phyloP scores from a whole-genome alignment of 164 flowering plant species.

The Annona squamosa region DNA sequence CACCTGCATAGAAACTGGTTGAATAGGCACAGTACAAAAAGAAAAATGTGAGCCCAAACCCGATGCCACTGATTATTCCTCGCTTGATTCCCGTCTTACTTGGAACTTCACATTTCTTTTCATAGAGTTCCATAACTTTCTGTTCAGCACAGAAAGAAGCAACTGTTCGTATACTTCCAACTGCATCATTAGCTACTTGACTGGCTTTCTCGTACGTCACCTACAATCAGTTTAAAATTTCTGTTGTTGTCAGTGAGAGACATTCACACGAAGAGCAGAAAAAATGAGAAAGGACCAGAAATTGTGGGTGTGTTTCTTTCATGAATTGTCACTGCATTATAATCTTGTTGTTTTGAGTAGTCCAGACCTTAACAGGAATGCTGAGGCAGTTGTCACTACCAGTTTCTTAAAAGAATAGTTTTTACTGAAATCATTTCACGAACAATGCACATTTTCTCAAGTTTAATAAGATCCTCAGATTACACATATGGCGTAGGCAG shows the following conservation, averaged over 20 bases:
- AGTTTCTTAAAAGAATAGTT: too few relatives aligned
- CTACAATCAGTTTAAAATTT: slow-evolving; percentile 20
- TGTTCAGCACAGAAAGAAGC: slow-evolving; percentile 70
- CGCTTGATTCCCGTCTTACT: slow-evolving; percentile 26
- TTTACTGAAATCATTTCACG: too few relatives aligned
- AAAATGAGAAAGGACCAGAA: background rate
- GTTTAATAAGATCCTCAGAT: too few relatives aligned
- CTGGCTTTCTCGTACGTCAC: slow-evolving; percentile 52
- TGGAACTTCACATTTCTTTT: slow-evolving; percentile 38
- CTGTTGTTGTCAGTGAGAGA: background rate
- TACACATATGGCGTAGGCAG: too few relatives aligned
- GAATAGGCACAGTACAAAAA: slow-evolving; percentile 27
- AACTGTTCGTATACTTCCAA: slow-evolving; percentile 57
- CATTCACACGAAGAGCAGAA: background rate
- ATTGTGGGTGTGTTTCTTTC: background rate
- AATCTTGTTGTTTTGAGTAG: background rate
- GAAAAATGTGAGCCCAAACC: slow-evolving; percentile 35
- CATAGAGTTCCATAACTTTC: slow-evolving; percentile 31
- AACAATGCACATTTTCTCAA: too few relatives aligned
- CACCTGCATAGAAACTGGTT: slow-evolving; percentile 33
- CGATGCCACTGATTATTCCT: slow-evolving; percentile 35
- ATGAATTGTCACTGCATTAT: background rate
- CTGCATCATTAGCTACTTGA: slow-evolving; percentile 64
- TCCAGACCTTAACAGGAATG: background rate
- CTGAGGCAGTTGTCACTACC: background rate